Conservation (phyloP, 1,284 basidiomycete genomes). For the Lentinus polychrous region DNA sequence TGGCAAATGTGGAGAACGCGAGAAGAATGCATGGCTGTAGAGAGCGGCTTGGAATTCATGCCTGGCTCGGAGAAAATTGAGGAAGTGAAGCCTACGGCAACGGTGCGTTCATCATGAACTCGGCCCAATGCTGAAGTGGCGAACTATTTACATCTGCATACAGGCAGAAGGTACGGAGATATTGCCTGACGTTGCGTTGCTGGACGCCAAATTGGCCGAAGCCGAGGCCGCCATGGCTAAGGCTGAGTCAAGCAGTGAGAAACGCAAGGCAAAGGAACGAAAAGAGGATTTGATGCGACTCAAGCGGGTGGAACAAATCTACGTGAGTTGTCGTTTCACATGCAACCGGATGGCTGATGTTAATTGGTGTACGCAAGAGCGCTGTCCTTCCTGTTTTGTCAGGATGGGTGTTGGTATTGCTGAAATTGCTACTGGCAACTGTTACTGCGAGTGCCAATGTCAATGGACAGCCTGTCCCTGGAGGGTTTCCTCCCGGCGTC, state of each 20-base stretch:
- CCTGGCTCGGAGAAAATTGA: conserved; percentile 48
- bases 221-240: conserved; percentile 51
- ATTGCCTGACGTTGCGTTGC: conserved; percentile 59
- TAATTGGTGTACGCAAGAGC: conserved; percentile 34
- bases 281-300: conserved; percentile 78
- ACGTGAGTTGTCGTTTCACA: conserved; percentile 51
- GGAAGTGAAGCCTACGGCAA: conserved; percentile 27
- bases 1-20: conserved; percentile 94
- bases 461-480: conserved; percentile 48
- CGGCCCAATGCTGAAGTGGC: background rate
- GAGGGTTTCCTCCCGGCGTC: conserved; percentile 62
- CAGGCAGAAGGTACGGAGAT: conserved; percentile 56
- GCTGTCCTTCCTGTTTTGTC: conserved; percentile 78
- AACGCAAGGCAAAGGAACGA: conserved; percentile 59
- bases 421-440: conserved; percentile 85
- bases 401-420: conserved; percentile 82
- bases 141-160: conserved; percentile 22
- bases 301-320: conserved; percentile 85
- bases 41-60: conserved; percentile 85
- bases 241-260: conserved; percentile 47
- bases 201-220: conserved; percentile 68
- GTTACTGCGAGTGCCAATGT: conserved; percentile 72
- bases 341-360: background rate
- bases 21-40: conserved; percentile 91
- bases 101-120: too few species aligned